Base-by-base conservation (phyloP, 2,329 filamentous ascomycete species). In the Mycogone perniciosa region DNA sequence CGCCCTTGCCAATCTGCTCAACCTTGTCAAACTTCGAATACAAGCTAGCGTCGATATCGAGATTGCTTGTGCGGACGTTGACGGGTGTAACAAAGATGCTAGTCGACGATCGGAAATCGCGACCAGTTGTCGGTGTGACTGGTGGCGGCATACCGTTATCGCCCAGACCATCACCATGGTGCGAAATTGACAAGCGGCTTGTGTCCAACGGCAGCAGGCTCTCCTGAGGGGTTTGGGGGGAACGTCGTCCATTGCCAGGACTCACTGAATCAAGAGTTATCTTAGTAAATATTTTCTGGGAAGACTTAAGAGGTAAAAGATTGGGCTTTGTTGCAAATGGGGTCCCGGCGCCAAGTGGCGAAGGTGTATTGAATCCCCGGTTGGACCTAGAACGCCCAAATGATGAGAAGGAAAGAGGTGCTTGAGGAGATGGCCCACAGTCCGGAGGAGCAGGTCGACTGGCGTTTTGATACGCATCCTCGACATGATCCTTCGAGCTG, bases 141-240 rank as follows among this genome's bases (percentile, higher is more conserved):
- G 91, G 92, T 20, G 70, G 67, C 13, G 68, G 70, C 60, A 71
- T 70, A 35, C 38, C 60, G 37, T 40, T 61, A 20, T 70, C 67
- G 8, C 66, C 60, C 33, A 66, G 65, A 10, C 60, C 58, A 37
- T 73, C 71, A 8, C 62, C 59, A 13, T 76, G 73, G 51, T 81
- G 85, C 4, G 89, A 93, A 53, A 96, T 92, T 1, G 89, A 91
- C 13, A 96, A 73, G 37, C 82, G 82, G 67, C 88, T 95, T 1
- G 89, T 85, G 64, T 96, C 91, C 6, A 86, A 84, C 29, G 88
- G 86, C 29, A 84, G 76, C 61, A 88, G 78, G 48, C 76, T 79
- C 54, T 93, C 89, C 44, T 82, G 81, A 0, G 92, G 92, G 0
- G 92, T 96, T 52, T 81, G 86, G 13, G 90, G 89, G 7, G 87